phyloP scores from a whole-genome alignment of 129 eudicot genomes.

The Flaveria linearis region DNA sequence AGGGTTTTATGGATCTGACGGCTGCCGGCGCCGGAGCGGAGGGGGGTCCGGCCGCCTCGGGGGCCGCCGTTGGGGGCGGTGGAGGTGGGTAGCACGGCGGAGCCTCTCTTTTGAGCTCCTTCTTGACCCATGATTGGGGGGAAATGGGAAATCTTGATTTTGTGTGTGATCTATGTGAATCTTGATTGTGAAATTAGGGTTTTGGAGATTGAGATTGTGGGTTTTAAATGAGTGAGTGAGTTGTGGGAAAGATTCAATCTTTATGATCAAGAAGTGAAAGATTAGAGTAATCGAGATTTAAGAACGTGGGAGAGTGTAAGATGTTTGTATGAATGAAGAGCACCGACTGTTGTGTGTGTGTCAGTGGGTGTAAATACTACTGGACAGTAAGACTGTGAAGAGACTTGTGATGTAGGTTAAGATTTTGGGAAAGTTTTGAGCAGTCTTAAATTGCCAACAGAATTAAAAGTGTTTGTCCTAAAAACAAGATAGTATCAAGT shows the following conservation, averaged over 20 bases:
- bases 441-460: no score
- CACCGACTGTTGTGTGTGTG: constrained; percentile 38
- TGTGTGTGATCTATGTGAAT: not conserved
- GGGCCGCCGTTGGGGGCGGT: constrained; percentile 51
- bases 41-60: constrained; percentile 38
- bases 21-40: constrained; percentile 24
- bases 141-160: not conserved
- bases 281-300: not conserved
- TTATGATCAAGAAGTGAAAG: not conserved
- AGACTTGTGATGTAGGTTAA: constrained; percentile 1
- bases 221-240: not conserved
- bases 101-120: constrained; percentile 53
- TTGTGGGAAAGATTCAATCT: constrained; percentile 11
- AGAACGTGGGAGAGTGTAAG: constrained; percentile 40
- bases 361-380: constrained; percentile 3
- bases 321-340: constrained; percentile 13
- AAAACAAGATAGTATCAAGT: no score
- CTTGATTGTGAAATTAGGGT: not conserved
- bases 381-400: not conserved
- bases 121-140: constrained; percentile 53
- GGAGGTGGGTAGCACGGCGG: constrained; percentile 40
- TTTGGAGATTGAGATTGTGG: not conserved
- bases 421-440: not conserved
- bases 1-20: constrained; percentile 79
- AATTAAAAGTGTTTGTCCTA: no score